Evolutionary conservation across 352 stramenopile genomes (phyloP).

Genomic region (Phytophthora cactorum): DNA sequence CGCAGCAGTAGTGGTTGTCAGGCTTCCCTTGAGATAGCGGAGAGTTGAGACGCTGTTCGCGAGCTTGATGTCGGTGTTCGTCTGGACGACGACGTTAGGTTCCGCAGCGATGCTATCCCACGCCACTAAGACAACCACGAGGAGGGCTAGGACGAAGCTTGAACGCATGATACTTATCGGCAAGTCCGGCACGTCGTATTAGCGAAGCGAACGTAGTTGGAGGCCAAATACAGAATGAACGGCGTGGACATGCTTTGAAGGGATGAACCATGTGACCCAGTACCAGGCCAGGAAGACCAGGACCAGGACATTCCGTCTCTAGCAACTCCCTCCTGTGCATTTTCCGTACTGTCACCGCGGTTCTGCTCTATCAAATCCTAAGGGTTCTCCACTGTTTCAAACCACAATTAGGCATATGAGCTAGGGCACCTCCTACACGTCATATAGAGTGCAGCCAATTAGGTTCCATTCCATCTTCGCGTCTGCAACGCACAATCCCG

Average conservation of each 20-base stretch:
- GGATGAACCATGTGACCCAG: background rate
- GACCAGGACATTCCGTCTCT: conserved; percentile 1
- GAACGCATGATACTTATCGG: background rate
- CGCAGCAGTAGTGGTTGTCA: background rate
- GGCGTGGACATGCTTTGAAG: background rate
- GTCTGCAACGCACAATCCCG: background rate
- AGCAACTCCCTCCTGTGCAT: background rate
- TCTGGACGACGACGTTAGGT: background rate
- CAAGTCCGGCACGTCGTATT: too few species aligned
- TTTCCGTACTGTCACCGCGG: background rate
- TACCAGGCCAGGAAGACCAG: background rate
- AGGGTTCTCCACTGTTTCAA: background rate
- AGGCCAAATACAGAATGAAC: conserved; percentile 2
- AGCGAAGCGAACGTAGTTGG: background rate
- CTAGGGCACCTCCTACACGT: background rate
- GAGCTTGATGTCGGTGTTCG: background rate
- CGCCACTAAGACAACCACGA: background rate
- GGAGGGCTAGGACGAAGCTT: conserved; percentile 1
- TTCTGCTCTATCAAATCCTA: conserved; percentile 12
- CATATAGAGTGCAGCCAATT: background rate
- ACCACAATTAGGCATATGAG: background rate
- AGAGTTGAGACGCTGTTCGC: background rate
- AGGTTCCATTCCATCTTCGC: background rate
- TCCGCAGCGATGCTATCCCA: background rate
- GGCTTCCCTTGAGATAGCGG: conserved; percentile 18